Conservation (phyloP, 768 basidiomycete genomes). For the Mycena haematopus region DNA sequence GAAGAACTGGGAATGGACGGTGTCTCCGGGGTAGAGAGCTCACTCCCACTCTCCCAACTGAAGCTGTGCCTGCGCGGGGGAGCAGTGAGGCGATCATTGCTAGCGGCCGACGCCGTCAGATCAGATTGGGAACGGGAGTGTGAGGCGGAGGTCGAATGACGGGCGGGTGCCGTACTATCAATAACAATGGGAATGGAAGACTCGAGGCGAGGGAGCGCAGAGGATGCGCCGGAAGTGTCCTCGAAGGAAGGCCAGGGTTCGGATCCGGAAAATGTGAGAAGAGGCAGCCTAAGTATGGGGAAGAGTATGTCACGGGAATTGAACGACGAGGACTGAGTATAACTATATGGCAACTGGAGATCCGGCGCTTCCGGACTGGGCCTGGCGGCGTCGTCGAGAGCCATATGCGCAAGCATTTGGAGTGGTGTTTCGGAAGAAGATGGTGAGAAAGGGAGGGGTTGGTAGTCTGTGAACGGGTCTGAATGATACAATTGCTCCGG, state of each 20-base stretch:
- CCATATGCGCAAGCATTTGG: background rate
- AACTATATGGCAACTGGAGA: background rate
- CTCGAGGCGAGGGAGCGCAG: background rate
- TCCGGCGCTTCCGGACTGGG: background rate
- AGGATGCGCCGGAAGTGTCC: background rate
- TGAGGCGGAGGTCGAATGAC: background rate
- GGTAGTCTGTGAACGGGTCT: background rate
- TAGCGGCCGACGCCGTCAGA: background rate
- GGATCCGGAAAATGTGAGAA: background rate
- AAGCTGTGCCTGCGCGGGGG: constrained; percentile 12
- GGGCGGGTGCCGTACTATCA: background rate
- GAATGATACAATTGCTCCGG: background rate
- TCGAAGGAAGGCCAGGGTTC: background rate
- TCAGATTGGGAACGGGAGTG: constrained; percentile 1
- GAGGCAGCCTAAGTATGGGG: background rate
- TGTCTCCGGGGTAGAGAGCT: constrained; percentile 7
- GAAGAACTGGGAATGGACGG: background rate
- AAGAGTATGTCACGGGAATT: background rate
- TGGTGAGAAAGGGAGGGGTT: background rate
- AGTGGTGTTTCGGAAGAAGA: background rate
- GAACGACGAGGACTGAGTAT: background rate
- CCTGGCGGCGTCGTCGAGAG: background rate
- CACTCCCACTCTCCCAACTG: constrained; percentile 1
- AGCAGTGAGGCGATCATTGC: background rate
- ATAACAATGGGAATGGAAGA: background rate